Percentiles rank a stretch among this genome's conserved stretches.
Evolutionary conservation across 2,329 filamentous ascomycete species (phyloP).

Genomic region (Mollisiaceae sp.): DNA sequence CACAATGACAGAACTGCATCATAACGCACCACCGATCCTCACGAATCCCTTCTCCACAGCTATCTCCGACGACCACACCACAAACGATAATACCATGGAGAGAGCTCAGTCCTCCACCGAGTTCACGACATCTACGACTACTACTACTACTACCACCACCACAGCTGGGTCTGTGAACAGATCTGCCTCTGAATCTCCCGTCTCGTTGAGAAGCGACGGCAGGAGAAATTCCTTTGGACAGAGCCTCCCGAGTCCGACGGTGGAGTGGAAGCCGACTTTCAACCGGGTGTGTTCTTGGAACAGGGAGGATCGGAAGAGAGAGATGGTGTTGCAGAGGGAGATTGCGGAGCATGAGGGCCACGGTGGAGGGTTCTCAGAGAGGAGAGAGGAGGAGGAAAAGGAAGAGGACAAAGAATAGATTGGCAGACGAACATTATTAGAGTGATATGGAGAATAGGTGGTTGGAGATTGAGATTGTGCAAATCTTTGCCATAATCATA

Average conservation of each 20-base stretch:
- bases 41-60: background rate
- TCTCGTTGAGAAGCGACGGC: slow-evolving; percentile 23
- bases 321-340: slow-evolving; percentile 19
- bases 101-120: background rate
- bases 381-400: background rate
- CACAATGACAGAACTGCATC: background rate
- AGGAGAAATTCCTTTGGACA: slow-evolving; percentile 37
- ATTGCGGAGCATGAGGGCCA: slow-evolving; percentile 27
- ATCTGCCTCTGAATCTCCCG: background rate
- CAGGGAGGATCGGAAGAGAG: slow-evolving; percentile 39
- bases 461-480: no score
- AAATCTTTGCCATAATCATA: no score
- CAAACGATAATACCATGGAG: background rate
- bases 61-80: background rate
- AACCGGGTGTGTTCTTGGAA: slow-evolving; percentile 37
- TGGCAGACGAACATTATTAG: no score
- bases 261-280: slow-evolving; percentile 37
- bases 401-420: no score
- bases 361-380: slow-evolving; percentile 12
- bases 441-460: no score
- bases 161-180: background rate
- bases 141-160: no score
- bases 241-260: slow-evolving; percentile 27
- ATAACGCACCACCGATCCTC: background rate
- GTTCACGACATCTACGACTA: no score